A percentile compares a stretch with the other conserved stretches of the same genome.
phyloP scores from a whole-genome alignment of 2,329 filamentous ascomycete species.

The Tolypocladium tundrense region DNA sequence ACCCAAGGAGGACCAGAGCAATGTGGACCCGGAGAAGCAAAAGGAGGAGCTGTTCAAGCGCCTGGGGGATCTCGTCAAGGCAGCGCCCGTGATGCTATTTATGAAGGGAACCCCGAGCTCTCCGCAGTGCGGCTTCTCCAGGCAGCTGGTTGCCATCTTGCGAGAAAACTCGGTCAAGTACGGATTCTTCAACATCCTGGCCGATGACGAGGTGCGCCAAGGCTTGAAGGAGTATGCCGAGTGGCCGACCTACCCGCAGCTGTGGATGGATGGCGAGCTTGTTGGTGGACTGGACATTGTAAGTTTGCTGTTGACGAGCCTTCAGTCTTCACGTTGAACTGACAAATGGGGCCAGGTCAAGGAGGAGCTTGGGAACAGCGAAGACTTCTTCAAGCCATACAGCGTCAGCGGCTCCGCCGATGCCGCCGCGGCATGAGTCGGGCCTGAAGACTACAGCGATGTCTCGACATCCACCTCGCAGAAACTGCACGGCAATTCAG shows the following conservation, averaged over 20 bases:
- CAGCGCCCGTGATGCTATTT: slow-evolving; percentile 95
- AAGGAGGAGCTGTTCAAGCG: slow-evolving; percentile 82
- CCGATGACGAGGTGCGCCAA: slow-evolving; percentile 93
- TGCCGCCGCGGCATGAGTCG: slow-evolving; percentile 19
- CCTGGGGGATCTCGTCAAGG: slow-evolving; percentile 78
- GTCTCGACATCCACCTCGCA: neutral
- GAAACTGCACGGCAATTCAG: neutral
- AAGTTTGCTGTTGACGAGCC: slow-evolving; percentile 29
- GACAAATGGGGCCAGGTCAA: slow-evolving; percentile 54
- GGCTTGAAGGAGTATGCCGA: slow-evolving; percentile 96
- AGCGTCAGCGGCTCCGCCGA: slow-evolving; percentile 39
- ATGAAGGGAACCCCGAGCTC: slow-evolving; percentile 92
- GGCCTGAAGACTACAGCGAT: neutral
- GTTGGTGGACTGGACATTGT: slow-evolving; percentile 95
- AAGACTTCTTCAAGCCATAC: slow-evolving; percentile 72
- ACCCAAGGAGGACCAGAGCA: slow-evolving; percentile 31
- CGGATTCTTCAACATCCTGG: slow-evolving; percentile 97
- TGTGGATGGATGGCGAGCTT: slow-evolving; percentile 85
- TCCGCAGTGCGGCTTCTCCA: slow-evolving; percentile 86
- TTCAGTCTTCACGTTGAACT: slow-evolving; percentile 3
- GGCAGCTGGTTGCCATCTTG: slow-evolving; percentile 77
- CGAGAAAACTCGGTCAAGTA: slow-evolving; percentile 89
- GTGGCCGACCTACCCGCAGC: slow-evolving; percentile 94
- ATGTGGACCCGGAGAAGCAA: slow-evolving; percentile 42
- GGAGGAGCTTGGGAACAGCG: slow-evolving; percentile 78